These are phyloP conservation scores for Adansonia grandidieri DNA, from an alignment of 441 rosid genomes.

Conservation along the genomic window DNA sequence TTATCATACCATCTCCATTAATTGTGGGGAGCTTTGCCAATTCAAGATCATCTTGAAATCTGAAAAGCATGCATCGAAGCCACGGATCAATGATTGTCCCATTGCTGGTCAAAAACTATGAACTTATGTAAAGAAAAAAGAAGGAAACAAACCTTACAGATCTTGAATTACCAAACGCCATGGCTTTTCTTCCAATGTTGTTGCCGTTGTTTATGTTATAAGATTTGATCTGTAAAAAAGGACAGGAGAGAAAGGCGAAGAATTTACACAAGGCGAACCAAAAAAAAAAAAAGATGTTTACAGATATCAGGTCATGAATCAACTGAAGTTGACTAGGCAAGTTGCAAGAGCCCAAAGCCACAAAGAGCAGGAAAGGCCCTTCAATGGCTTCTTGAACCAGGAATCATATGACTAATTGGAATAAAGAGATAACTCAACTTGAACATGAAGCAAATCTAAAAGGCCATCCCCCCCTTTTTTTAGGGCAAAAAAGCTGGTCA, in stretches of 20 bases:
- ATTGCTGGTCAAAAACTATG: neutral
- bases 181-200: conserved; percentile 25
- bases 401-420: conserved; percentile 49
- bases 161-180: conserved; percentile 65
- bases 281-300: neutral
- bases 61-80: conserved; percentile 13
- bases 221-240: conserved; percentile 30
- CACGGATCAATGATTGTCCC: neutral
- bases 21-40: conserved; percentile 41
- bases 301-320: conserved; percentile 21
- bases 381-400: conserved; percentile 33
- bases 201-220: too few relatives aligned
- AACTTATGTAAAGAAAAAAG: conserved; percentile 5
- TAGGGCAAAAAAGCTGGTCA: conserved; percentile 35
- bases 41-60: conserved; percentile 66
- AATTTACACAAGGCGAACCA: neutral
- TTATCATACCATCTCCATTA: conserved; percentile 48
- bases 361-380: conserved; percentile 11
- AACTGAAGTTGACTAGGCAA: conserved; percentile 34
- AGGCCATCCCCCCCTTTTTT: conserved; percentile 24
- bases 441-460: conserved; percentile 33
- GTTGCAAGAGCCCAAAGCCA: conserved; percentile 13
- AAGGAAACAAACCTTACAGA: conserved; percentile 67
- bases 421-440: conserved; percentile 34
- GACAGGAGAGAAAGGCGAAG: conserved; percentile 6